phyloP scores from a whole-genome alignment of 805 yeast species.

The Ascoidea tarda region DNA sequence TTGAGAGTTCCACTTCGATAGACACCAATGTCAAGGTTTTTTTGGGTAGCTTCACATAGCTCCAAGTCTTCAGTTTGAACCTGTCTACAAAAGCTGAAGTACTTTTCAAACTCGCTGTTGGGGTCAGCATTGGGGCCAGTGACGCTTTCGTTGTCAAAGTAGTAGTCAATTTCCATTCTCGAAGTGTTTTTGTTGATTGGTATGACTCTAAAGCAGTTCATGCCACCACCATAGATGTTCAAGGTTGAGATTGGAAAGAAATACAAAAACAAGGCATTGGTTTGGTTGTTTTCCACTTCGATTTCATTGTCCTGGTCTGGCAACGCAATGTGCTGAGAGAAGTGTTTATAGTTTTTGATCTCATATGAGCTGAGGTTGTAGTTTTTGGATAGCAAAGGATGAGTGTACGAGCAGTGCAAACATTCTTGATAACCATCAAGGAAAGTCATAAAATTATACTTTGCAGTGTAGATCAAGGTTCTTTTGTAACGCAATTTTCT shows the following conservation, averaged over 20 bases:
- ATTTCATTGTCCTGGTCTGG: slow-evolving; percentile 1
- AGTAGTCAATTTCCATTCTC: slow-evolving; percentile 20
- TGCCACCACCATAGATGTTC: slow-evolving; percentile 18
- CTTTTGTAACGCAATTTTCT: slow-evolving; percentile 12
- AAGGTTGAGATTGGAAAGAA: slow-evolving; percentile 17
- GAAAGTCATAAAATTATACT: slow-evolving; percentile 3
- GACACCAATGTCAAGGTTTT: slow-evolving; percentile 13
- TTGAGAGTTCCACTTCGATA: slow-evolving; percentile 16
- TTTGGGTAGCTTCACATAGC: slow-evolving; percentile 18
- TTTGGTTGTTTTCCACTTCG: neutral
- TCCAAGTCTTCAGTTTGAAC: slow-evolving; percentile 18
- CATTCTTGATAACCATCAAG: slow-evolving; percentile 18
- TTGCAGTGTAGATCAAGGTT: slow-evolving; percentile 14
- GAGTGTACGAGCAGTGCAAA: slow-evolving; percentile 16
- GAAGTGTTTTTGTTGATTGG: slow-evolving; percentile 16
- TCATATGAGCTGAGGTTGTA: slow-evolving; percentile 17
- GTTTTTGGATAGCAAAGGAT: slow-evolving; percentile 15
- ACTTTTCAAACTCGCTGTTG: slow-evolving; percentile 13
- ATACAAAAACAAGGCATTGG: slow-evolving; percentile 13
- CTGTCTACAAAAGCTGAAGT: slow-evolving; percentile 18
- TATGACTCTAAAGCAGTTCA: slow-evolving; percentile 16
- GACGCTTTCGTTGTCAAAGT: slow-evolving; percentile 14
- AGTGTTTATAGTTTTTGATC: slow-evolving; percentile 15
- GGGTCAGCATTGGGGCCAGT: slow-evolving; percentile 4
- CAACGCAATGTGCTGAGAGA: slow-evolving; percentile 16